Base-by-base conservation (phyloP, 1,284 basidiomycete genomes). In the Leccinum fallax region DNA sequence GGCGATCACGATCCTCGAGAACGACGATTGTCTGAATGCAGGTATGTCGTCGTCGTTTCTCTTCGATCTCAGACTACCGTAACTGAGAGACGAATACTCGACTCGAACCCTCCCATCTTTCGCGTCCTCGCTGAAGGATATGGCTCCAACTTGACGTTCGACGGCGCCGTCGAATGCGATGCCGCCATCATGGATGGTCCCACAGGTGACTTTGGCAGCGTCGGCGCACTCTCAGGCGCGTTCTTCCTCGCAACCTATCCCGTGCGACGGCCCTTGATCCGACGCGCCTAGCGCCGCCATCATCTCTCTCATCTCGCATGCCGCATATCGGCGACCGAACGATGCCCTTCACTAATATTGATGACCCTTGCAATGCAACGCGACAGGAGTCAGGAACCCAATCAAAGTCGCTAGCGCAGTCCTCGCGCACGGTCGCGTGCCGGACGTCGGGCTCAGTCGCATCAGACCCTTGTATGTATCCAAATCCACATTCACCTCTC, bases 81-180 rank as follows among this genome's bases (percentile, higher is more conserved):
- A 46, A 19, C 43, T 46, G 43, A 46, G 19, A 46, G 1, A 21
- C 32, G 4, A 43, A 30, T 11, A 9, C 16, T 48, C 4, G 21
- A 48, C 21, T 48, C 26, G 8, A 10, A 11, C 21, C 36, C n/a
- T 30, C 34, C 13, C 19, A 48, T 24, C 24, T 24, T 13, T 51
- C 21, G 9, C 21, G 32, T 26, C 21, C 9, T 30, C 11, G 8
- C 16, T 48, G 38, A 57, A 88, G 90, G 90, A 0, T 85, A 82
- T 63, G 90, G 91, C 5, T 89, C 91, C 1, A 93, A 93, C 72
- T 76, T 93, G 48, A 92, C 89, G 0, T 65, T 86, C 7, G 77
- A 82, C 21, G 90, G 90, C 9, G 77, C 75, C 2, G 89, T 91
- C 19, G 90, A 93, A 76, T 92, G 90, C 67, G 90, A 93, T 67